phyloP scores from a whole-genome alignment of 768 basidiomycete genomes.

The Pleurotus djamor region DNA sequence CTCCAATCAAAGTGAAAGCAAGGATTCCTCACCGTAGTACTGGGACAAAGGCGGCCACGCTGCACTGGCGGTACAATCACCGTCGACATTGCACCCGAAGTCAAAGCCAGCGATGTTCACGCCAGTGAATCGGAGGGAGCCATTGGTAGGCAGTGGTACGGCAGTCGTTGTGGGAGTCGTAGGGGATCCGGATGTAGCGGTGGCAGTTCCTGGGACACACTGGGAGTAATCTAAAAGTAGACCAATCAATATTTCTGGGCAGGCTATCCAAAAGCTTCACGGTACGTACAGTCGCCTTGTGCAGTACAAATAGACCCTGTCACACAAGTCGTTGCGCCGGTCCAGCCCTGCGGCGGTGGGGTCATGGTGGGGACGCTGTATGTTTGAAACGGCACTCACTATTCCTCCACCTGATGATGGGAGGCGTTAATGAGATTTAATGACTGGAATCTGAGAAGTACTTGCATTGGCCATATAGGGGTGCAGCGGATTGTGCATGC shows the following conservation, averaged over 20 bases:
- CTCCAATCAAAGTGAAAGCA: background rate
- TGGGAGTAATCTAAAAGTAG: slow-evolving; percentile 26
- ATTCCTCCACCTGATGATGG: background rate
- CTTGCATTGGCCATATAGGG: slow-evolving; percentile 9
- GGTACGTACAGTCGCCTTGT: slow-evolving; percentile 24
- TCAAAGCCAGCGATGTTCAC: slow-evolving; percentile 58
- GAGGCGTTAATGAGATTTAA: background rate
- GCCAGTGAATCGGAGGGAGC: slow-evolving; percentile 35
- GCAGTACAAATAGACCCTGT: slow-evolving; percentile 25
- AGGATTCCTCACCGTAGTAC: slow-evolving; percentile 31
- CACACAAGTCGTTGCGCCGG: slow-evolving; percentile 31
- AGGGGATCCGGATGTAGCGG: slow-evolving; percentile 12
- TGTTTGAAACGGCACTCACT: background rate
- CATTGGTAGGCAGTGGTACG: background rate
- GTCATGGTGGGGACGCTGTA: background rate
- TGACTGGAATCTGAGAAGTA: background rate
- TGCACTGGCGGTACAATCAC: slow-evolving; percentile 32
- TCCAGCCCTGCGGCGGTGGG: slow-evolving; percentile 22
- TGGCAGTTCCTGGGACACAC: slow-evolving; percentile 24
- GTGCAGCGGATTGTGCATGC: background rate
- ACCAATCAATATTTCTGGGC: background rate
- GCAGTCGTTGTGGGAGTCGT: slow-evolving; percentile 20
- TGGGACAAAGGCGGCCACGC: slow-evolving; percentile 44
- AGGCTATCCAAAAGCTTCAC: too few relatives aligned
- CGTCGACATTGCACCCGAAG: slow-evolving; percentile 47